phyloP scores from a whole-genome alignment of 2,329 filamentous ascomycete species.

The Cyphellophora attinorum region DNA sequence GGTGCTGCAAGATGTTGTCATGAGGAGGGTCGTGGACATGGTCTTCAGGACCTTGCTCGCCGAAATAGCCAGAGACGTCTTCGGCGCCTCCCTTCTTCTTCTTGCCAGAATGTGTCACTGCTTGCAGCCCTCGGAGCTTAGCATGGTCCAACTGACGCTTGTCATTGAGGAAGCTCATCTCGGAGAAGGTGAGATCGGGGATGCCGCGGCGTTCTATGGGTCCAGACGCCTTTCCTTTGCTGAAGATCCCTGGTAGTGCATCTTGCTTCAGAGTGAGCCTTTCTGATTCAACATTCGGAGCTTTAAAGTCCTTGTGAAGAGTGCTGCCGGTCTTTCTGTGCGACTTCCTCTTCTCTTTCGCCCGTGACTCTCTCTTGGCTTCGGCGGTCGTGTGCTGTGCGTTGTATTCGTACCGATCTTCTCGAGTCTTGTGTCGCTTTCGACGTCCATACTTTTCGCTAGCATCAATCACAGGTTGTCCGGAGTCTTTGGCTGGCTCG shows the following conservation, averaged over 20 bases:
- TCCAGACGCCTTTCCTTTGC: conserved; percentile 12
- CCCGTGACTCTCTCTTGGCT: background rate
- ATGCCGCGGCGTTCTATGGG: conserved; percentile 7
- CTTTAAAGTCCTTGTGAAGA: conserved; percentile 14
- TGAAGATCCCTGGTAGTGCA: conserved; percentile 11
- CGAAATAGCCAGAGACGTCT: conserved; percentile 10
- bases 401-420: conserved; percentile 16
- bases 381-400: background rate
- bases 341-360: conserved; percentile 3
- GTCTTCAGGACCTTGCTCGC: background rate
- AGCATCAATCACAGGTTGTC: conserved; percentile 3
- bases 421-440: conserved; percentile 13
- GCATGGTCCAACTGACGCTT: conserved; percentile 3
- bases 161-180: conserved; percentile 16
- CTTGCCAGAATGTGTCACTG: background rate
- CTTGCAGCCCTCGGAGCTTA: background rate
- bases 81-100: background rate
- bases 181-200: conserved; percentile 18
- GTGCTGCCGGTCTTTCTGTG: conserved; percentile 6
- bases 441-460: conserved; percentile 14
- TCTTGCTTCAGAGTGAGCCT: conserved; percentile 15
- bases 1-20: no score
- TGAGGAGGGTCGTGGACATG: no score
- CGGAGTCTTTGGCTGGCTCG: background rate
- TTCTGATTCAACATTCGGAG: conserved; percentile 14